These are phyloP conservation scores for Agaricus sinodeliciosus DNA, from an alignment of 768 basidiomycete species.

Conservation along the genomic window DNA sequence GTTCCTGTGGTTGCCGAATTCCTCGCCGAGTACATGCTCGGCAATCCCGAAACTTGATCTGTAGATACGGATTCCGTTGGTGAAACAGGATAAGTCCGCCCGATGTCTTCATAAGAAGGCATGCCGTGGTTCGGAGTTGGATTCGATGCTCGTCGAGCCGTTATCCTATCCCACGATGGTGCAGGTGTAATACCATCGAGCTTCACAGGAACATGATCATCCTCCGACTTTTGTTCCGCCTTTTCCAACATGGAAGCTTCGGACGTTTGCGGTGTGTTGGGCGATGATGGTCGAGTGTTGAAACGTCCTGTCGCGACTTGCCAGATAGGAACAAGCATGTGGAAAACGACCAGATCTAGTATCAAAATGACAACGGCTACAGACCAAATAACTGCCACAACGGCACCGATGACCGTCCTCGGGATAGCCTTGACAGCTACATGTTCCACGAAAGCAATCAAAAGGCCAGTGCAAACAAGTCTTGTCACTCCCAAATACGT, in stretches of 20 bases:
- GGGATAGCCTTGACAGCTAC: constrained; percentile 67
- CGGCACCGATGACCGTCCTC: constrained; percentile 73
- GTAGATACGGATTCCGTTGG: constrained; percentile 27
- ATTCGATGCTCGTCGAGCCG: constrained; percentile 34
- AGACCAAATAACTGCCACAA: constrained; percentile 66
- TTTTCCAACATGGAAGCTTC: constrained; percentile 35
- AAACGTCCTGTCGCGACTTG: constrained; percentile 2
- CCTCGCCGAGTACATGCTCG: constrained; percentile 22
- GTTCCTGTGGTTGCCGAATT: constrained; percentile 31
- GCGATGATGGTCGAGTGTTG: constrained; percentile 3
- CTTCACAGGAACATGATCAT: background rate
- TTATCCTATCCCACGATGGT: constrained; percentile 10
- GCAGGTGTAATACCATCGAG: background rate
- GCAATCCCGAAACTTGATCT: constrained; percentile 22
- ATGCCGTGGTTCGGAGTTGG: constrained; percentile 46
- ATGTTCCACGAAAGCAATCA: constrained; percentile 71
- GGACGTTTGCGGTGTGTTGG: constrained; percentile 16
- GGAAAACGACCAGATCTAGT: constrained; percentile 55
- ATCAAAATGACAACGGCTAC: constrained; percentile 65
- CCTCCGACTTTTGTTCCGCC: constrained; percentile 16
- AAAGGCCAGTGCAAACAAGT: constrained; percentile 59
- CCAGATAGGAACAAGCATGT: constrained; percentile 27
- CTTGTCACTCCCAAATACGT: constrained; percentile 63
- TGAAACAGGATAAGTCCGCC: constrained; percentile 40
- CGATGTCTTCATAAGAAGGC: constrained; percentile 31